phyloP scores from a whole-genome alignment of 768 basidiomycete genomes.

The Strobilomyces confusus region DNA sequence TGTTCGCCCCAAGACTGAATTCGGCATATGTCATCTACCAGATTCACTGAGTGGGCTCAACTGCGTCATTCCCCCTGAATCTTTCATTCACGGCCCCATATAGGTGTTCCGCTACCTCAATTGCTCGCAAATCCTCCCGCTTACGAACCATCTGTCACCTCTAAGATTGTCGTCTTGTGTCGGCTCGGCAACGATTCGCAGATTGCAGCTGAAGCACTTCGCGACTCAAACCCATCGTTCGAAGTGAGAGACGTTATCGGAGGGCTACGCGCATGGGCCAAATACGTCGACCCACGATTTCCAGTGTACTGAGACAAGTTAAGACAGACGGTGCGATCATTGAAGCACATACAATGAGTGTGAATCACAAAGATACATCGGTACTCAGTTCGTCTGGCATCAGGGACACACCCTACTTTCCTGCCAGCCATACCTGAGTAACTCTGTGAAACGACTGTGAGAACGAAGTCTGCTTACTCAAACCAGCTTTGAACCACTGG shows the following conservation, averaged over 20 bases:
- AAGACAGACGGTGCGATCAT: neutral
- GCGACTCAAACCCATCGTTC: conserved; percentile 19
- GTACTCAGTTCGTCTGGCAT: conserved; percentile 3
- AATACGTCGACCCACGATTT: conserved; percentile 67
- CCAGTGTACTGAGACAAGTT: conserved; percentile 62
- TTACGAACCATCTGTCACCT: conserved; percentile 30
- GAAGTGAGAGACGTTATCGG: conserved; percentile 71
- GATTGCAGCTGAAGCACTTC: conserved; percentile 60
- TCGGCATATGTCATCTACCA: conserved; percentile 80
- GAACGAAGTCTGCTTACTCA: conserved; percentile 39
- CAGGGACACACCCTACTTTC: conserved; percentile 29
- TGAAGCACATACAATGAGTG: conserved; percentile 4
- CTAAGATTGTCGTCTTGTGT: conserved; percentile 61
- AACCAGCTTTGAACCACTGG: conserved; percentile 73
- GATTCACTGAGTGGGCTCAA: conserved; percentile 60
- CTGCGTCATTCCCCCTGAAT: neutral
- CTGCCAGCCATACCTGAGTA: conserved; percentile 8
- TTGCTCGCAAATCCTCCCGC: conserved; percentile 59
- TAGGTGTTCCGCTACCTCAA: conserved; percentile 72
- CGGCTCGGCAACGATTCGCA: conserved; percentile 93
- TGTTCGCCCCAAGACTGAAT: conserved; percentile 76
- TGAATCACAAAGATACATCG: conserved; percentile 1
- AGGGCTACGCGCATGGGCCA: conserved; percentile 78
- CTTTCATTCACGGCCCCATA: conserved; percentile 5
- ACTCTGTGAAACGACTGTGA: neutral